Base-by-base conservation (phyloP, 768 basidiomycete species). In the Baorangia bicolor region DNA sequence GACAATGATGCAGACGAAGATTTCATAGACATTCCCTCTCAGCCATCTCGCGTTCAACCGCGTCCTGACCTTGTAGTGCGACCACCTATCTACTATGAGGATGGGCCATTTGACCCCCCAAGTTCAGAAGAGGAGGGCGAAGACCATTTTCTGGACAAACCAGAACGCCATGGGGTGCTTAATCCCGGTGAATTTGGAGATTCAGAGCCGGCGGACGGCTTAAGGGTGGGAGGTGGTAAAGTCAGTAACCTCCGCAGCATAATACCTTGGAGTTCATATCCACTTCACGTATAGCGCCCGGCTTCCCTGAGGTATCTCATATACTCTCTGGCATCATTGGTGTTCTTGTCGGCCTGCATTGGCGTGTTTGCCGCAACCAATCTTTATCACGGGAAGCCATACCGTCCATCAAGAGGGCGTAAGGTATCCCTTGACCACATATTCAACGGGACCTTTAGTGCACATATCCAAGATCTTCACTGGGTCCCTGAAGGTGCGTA, bases 401-500 rank as follows among this genome's bases (percentile, higher is more conserved):
- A 80, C 69, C 75, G 72, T 64, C 64, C 76, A 6, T 77, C 78
- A 27, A 89, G 91, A 2, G 77, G 70, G 34, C 77, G 77, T 55
- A 89, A 83, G 61, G 77, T 98, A 30, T 88, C 87, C 5, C 84
- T 98, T 80, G 92, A 98, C 66, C 88, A 94, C 68, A 71, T 97
- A 48, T 94, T 93, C 75, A 96, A 97, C 67, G 93, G 92, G 4
- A 98, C 95, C 2, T 98, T 98, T 66, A 57, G 33, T 16, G 71
- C 77, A 2, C 66, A 78, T 4, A 62, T 67, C 2, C 76, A 78
- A 45, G 63, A 63, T 21, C 69, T 99, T 33, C 78, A 85, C 41
- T 99, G 97, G 97, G 87, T 98, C 28, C 84, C 88, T 10, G 94
- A 97, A 82, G 96, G 95, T 93, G 58, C 38, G 82, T 63, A 39